A percentile compares a stretch with the other conserved stretches of the same genome.
Conservation (phyloP, 1,284 basidiomycete species). For the Ceratobasidium sp. region DNA sequence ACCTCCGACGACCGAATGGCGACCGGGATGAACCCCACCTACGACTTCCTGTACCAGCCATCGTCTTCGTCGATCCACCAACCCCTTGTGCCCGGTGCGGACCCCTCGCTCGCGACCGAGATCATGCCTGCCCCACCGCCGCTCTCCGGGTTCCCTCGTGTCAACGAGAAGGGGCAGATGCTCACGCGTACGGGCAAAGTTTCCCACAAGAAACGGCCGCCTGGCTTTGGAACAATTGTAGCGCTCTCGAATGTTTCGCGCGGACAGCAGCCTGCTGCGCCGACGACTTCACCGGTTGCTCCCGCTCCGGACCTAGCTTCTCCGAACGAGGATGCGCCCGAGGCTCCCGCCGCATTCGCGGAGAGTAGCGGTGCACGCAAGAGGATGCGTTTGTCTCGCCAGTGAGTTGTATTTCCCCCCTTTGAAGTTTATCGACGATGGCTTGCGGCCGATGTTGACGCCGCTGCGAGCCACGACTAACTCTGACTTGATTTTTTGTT, state of each 20-base stretch:
- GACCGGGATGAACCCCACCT: slow-evolving; percentile 38
- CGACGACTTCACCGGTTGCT: background rate
- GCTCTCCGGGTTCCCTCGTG: slow-evolving; percentile 37
- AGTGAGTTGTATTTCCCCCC: slow-evolving; percentile 15
- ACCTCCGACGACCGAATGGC: slow-evolving; percentile 10
- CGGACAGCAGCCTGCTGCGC: slow-evolving; percentile 4
- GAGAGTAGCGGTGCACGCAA: slow-evolving; percentile 33
- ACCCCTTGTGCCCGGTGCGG: slow-evolving; percentile 41
- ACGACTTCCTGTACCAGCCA: slow-evolving; percentile 33
- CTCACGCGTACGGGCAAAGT: slow-evolving; percentile 23
- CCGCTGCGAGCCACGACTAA: background rate
- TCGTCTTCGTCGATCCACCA: slow-evolving; percentile 40
- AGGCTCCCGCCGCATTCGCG: background rate
- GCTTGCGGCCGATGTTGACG: background rate
- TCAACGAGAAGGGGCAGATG: slow-evolving; percentile 42
- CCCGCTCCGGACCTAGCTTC: background rate
- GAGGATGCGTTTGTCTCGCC: slow-evolving; percentile 30
- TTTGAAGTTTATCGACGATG: background rate
- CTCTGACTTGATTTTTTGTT: background rate
- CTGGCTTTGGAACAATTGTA: slow-evolving; percentile 15
- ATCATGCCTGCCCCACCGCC: slow-evolving; percentile 48
- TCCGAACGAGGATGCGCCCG: background rate
- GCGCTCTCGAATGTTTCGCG: slow-evolving; percentile 1
- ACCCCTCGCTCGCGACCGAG: slow-evolving; percentile 47
- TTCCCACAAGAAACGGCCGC: slow-evolving; percentile 17